Base-by-base conservation (phyloP, 768 basidiomycete genomes). In the Serendipita sp. region DNA sequence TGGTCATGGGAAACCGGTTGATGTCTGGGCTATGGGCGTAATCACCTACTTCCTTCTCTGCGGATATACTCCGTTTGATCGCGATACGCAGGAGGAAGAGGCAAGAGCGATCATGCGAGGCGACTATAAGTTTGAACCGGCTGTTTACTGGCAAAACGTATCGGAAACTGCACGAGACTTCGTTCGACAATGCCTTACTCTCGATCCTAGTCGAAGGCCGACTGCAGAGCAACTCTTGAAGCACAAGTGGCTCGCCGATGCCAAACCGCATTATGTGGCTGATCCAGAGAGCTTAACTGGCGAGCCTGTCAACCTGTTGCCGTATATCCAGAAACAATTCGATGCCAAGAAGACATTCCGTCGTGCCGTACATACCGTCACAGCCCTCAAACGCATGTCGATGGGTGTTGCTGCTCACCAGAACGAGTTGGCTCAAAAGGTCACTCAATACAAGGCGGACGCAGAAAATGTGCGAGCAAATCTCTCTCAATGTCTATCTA, bases 11-110 rank as follows among this genome's bases (percentile, higher is more conserved):
- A 96, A 90, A 75, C 93, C 94, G 7, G 94, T 96, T 16, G 95
- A 95, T 70, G 76, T 95, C 64, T 94, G 92, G 94, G 93, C 95
- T 0, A 94, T 98, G 83, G 95, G 95, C 44, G 95, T 99, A 58
- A 94, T 99, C 74, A 89, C 95, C 11, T 97, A 97, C 76, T 96
- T 96, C 85, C 78, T 97, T 2, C 85, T 97, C 32, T 85, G 85
- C 63, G 85, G 83, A 2, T 94, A 98, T 77, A 99, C 96, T 3
- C 96, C 96, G 0, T 99, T 99, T 72, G 94, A 98, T 73, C 85
- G 91, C 30, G 94, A 97, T 66, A 84, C 81, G 2, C 88, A 88
- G 70, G 82, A 83, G 70, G 83, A 85, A 68, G 95, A 98, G 76
- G 94, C 93, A 86, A 85, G 95, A 71, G 95, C 95, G 38, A 97